phyloP scores from a whole-genome alignment of 2,329 filamentous ascomycete genomes.

The Fusarium phyllophilum region DNA sequence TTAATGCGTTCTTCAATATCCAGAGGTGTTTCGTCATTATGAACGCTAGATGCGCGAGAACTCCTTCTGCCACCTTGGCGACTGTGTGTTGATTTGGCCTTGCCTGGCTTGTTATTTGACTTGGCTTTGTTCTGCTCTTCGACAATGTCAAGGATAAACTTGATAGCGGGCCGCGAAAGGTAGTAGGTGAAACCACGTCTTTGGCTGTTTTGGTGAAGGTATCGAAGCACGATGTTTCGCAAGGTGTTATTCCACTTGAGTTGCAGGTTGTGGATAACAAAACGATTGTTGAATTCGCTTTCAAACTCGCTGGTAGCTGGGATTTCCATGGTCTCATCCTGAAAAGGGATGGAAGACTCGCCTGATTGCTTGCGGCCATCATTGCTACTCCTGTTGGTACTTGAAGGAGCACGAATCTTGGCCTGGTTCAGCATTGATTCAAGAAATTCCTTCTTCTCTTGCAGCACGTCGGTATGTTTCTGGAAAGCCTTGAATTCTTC shows the following conservation, averaged over 20 bases:
- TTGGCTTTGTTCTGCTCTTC: slow-evolving; percentile 89
- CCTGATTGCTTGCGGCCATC: slow-evolving; percentile 48
- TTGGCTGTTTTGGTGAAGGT: slow-evolving; percentile 97
- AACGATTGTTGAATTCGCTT: slow-evolving; percentile 97
- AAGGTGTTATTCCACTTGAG: slow-evolving; percentile 98
- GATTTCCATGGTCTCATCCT: slow-evolving; percentile 71
- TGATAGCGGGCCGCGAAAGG: slow-evolving; percentile 92
- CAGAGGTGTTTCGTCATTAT: slow-evolving; percentile 67
- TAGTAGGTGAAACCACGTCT: slow-evolving; percentile 97
- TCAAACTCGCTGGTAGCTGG: slow-evolving; percentile 82
- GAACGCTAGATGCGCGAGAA: slow-evolving; percentile 52
- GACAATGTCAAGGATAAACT: slow-evolving; percentile 97
- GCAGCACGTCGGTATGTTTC: slow-evolving; percentile 65
- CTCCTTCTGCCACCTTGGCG: slow-evolving; percentile 45
- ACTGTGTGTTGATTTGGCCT: slow-evolving; percentile 43
- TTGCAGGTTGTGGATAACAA: slow-evolving; percentile 97
- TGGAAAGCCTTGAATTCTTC: slow-evolving; percentile 70
- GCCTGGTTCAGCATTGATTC: slow-evolving; percentile 67
- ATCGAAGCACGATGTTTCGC: slow-evolving; percentile 94
- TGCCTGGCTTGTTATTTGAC: slow-evolving; percentile 45
- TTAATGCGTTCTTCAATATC: slow-evolving; percentile 87
- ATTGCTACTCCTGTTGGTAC: slow-evolving; percentile 42
- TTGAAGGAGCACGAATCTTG: slow-evolving; percentile 49
- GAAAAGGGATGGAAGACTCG: slow-evolving; percentile 59
- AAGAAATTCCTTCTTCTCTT: slow-evolving; percentile 67